Base-by-base conservation (phyloP, 164 flowering plant genomes). In the Magnolia officinalis region DNA sequence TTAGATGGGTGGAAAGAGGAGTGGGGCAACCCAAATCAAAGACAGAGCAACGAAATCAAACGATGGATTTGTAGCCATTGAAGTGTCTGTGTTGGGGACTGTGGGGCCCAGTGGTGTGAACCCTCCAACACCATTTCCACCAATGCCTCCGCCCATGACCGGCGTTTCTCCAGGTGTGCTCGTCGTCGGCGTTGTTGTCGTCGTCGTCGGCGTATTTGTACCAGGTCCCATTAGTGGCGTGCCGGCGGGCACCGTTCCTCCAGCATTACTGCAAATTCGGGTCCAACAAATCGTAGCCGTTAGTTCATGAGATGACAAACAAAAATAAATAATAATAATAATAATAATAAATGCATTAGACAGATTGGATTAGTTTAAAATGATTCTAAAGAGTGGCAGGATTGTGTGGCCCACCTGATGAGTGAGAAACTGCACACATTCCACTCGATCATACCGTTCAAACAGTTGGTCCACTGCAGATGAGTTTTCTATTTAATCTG, bases 1-100 rank as follows among this genome's bases (percentile, higher is more conserved):
- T 64, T 64, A 64, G 67, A 64, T 64, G 67, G 67, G 67, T 18
- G 24, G 8, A 8, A 64, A 64, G 67, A 64, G 67, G 24, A 64
- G 67, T 3, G 67, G 8, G 20, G 11, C 23, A 20, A 64, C 24
- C 23, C 67, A 64, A 64, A 64, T 19, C 23, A 64, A 64, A 21
- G 67, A 64, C 7, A 64, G 1, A 6, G 24, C 23, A 64, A 64
- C 4, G 24, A 21, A 19, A 64, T 64, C 8, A 20, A 21, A 4
- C 4, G 67, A 64, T 11, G 23, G 20, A 19, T 19, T 19, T 11
- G 67, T 7, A 19, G 67, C 67, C 24, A 19, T 23, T 26, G 31
- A 10, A 10, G 2, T 18, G 45, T 67, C 70, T 67, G 70, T 24
- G 49, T 67, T 67, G 70, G 70, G 37, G n/a, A 24, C 70, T 23